These are phyloP conservation scores for Epichloe elymi DNA, from an alignment of 2,329 filamentous ascomycete genomes.

Conservation along the genomic window DNA sequence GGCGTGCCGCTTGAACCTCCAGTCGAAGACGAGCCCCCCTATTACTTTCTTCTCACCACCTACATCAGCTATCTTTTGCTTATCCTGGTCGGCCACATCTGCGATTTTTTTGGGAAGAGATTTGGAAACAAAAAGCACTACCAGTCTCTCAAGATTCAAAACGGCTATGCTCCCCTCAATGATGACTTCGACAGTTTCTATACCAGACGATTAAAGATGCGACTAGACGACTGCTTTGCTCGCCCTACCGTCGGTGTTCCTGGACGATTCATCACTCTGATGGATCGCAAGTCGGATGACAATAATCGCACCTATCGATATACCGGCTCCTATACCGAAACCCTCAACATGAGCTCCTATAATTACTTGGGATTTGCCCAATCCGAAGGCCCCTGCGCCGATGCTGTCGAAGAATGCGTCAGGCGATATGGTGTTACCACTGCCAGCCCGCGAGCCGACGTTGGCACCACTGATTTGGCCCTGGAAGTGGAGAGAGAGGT, in stretches of 20 bases:
- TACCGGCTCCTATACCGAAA: conserved; percentile 84
- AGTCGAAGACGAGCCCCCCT: conserved; percentile 92
- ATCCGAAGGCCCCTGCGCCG: conserved; percentile 90
- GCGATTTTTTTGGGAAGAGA: conserved; percentile 98
- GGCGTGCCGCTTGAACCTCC: conserved; percentile 70
- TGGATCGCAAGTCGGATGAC: conserved; percentile 83
- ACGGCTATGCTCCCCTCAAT: conserved; percentile 85
- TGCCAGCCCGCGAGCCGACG: conserved; percentile 69
- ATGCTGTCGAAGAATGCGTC: conserved; percentile 76
- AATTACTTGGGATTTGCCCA: conserved; percentile 98
- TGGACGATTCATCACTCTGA: conserved; percentile 80
- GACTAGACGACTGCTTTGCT: conserved; percentile 94
- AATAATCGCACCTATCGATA: conserved; percentile 84
- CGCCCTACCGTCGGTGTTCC: conserved; percentile 87
- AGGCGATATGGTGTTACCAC: conserved; percentile 75
- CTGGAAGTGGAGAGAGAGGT: conserved; percentile 82
- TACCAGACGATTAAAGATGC: conserved; percentile 78
- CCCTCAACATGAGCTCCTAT: conserved; percentile 97
- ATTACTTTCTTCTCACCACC: conserved; percentile 92
- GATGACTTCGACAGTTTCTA: conserved; percentile 99
- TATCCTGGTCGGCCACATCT: conserved; percentile 87
- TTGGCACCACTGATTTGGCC: conserved; percentile 77
- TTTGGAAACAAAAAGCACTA: conserved; percentile 77
- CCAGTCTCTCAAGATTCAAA: conserved; percentile 64
- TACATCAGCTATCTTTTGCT: conserved; percentile 97